Evolutionary conservation across 768 basidiomycete species (phyloP), one percentile per base, ranked within the genome.

Genomic region (Candolleomyces aberdarensis): DNA sequence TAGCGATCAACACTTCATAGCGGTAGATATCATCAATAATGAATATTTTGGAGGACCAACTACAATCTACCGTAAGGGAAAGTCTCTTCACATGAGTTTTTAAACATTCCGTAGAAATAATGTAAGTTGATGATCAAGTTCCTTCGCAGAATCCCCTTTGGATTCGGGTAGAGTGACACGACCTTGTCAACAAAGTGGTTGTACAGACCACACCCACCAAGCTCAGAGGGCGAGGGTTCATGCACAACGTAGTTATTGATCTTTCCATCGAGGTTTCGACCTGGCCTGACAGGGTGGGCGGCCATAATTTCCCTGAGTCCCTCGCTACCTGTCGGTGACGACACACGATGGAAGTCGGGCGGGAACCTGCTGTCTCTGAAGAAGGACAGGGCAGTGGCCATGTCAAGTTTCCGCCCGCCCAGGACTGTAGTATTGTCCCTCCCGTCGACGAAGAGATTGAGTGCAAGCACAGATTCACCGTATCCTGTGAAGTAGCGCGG

Each of bases 371-470:
- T 62, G 20, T 64, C 57, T 50, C 54, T 53, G 63, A 65, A 66
- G 61, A 68, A 66, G 14, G 61, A 49, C 22, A 62, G 49, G 13
- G 64, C 67, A 58, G 48, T 58, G 5, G 50, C 47, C 43, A 66
- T 39, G 44, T 59, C 53, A 19, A 68, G 58, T 20, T 62, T 59
- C 9, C 58, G 60, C 51, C 63, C 62, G 11, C 11, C 36, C 6
- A 36, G 36, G 11, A 36, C 36, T 36, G 36, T 7, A 6, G 36
- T 36, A 11, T 13, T 19, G 26, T 53, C 56, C 11, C 67, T 59
- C 26, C 67, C 66, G 29, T 68, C 67, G 5, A 68, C 59, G 48
- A 66, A 68, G 44, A 68, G 63, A 6, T 51, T 46, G 56, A 53
- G n/a, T 11, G 66, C 62, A 49, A 65, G 60, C 1, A 55, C 50